A percentile compares a stretch with the other conserved stretches of the same genome.
phyloP scores from a whole-genome alignment of 192 early-diverging fungal species.

The Linderina pennispora region DNA sequence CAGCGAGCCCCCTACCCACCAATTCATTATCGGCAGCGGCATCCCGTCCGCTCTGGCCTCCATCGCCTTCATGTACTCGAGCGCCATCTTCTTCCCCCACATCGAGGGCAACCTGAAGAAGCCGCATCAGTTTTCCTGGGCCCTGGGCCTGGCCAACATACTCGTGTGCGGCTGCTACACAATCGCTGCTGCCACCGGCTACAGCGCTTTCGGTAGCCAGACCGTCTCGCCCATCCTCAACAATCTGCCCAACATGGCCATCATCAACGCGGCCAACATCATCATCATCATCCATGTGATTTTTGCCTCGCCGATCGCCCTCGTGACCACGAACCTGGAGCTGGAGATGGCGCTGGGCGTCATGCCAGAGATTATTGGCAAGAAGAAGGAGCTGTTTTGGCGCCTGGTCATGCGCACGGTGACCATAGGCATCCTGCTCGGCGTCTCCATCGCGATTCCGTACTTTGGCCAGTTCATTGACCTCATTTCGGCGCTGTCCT shows the following conservation, averaged over 20 bases:
- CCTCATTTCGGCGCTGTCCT: slow-evolving; percentile 72
- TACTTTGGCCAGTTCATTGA: slow-evolving; percentile 78
- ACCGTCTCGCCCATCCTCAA: slow-evolving; percentile 64
- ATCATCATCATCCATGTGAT: slow-evolving; percentile 78
- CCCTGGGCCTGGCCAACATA: slow-evolving; percentile 53
- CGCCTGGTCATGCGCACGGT: slow-evolving; percentile 52
- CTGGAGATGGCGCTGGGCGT: slow-evolving; percentile 64
- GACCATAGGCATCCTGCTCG: slow-evolving; percentile 55
- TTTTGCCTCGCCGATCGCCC: slow-evolving; percentile 71
- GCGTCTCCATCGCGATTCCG: slow-evolving; percentile 65
- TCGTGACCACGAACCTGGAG: slow-evolving; percentile 69
- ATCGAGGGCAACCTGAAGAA: slow-evolving; percentile 77
- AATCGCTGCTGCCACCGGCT: slow-evolving; percentile 63
- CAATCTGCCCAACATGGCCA: slow-evolving; percentile 59
- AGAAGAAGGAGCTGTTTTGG: slow-evolving; percentile 49
- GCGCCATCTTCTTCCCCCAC: slow-evolving; percentile 77
- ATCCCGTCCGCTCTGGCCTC: slow-evolving; percentile 73
- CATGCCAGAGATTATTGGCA: slow-evolving; percentile 49
- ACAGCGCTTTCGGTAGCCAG: slow-evolving; percentile 63
- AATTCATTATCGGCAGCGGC: slow-evolving; percentile 55
- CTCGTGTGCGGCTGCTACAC: slow-evolving; percentile 67
- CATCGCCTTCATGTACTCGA: slow-evolving; percentile 79
- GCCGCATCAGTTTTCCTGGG: slow-evolving; percentile 61
- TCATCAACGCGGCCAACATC: slow-evolving; percentile 58
- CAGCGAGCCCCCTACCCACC: slow-evolving; percentile 32